phyloP scores from a whole-genome alignment of 179 eudicot species.

The Vitellaria paradoxa region DNA sequence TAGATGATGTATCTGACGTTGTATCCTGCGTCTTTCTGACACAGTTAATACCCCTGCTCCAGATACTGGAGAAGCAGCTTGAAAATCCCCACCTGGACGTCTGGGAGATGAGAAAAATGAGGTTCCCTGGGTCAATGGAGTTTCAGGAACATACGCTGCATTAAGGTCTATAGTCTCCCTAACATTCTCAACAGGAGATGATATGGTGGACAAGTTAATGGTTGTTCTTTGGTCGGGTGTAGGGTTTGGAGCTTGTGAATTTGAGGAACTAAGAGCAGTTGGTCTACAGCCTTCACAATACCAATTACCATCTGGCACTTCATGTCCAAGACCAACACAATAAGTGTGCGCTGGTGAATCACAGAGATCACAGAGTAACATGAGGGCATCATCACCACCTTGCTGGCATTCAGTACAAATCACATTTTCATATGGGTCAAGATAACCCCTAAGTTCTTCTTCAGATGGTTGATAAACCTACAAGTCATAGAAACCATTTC shows the following conservation, averaged over 20 bases:
- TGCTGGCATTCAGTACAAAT: slow-evolving; percentile 88
- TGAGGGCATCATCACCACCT: slow-evolving; percentile 94
- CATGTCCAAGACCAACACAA: slow-evolving; percentile 89
- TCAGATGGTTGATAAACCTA: slow-evolving; percentile 94
- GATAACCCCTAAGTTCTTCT: slow-evolving; percentile 76
- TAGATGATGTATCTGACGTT: slow-evolving; percentile 46
- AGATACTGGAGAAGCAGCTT: slow-evolving; percentile 42
- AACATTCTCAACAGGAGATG: slow-evolving; percentile 47
- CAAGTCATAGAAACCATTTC: slow-evolving; percentile 8
- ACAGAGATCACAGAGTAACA: slow-evolving; percentile 90
- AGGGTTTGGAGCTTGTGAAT: slow-evolving; percentile 43
- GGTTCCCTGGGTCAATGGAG: slow-evolving; percentile 52
- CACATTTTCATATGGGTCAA: slow-evolving; percentile 83
- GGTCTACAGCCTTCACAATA: slow-evolving; percentile 95
- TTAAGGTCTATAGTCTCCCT: slow-evolving; percentile 71
- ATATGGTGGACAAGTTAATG: slow-evolving; percentile 29
- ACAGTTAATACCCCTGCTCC: slow-evolving; percentile 62
- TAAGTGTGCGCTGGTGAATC: slow-evolving; percentile 98
- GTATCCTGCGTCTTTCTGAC: slow-evolving; percentile 67
- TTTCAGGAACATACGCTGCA: slow-evolving; percentile 65
- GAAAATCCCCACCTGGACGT: slow-evolving; percentile 40
- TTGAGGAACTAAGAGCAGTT: slow-evolving; percentile 51
- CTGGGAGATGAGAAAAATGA: slow-evolving; percentile 52
- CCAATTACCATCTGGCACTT: slow-evolving; percentile 96
- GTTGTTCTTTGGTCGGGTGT: slow-evolving; percentile 38